Evolutionary conservation across 257 asterid genomes (phyloP).

Genomic region (Capsicum chinense): DNA sequence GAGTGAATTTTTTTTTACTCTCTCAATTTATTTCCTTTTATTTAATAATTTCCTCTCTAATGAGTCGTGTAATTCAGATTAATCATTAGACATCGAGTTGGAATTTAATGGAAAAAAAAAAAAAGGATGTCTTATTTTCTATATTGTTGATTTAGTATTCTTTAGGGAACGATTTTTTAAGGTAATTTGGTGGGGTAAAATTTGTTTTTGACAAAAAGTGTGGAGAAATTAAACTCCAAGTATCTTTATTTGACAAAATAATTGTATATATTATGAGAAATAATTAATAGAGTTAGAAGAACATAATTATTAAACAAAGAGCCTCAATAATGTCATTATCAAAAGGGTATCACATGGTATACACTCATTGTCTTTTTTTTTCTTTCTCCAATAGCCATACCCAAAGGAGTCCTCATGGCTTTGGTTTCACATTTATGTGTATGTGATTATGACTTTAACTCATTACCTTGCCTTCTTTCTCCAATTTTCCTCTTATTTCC

Average conservation of each 20-base stretch:
- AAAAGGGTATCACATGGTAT: constrained; percentile 57
- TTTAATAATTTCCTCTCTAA: no score
- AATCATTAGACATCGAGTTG: no score
- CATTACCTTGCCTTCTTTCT: not conserved
- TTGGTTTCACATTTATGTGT: constrained; percentile 40
- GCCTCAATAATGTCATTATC: constrained; percentile 52
- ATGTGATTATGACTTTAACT: constrained; percentile 34
- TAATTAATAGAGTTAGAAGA: constrained; percentile 36
- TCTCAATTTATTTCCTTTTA: no score
- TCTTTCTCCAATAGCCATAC: not conserved
- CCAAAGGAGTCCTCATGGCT: constrained; percentile 40
- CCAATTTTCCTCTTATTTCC: not conserved
- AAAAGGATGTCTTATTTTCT: no score
- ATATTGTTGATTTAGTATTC: no score
- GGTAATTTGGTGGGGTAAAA: no score
- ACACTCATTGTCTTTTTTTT: constrained; percentile 35
- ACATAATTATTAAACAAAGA: constrained; percentile 37
- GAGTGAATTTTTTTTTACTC: not conserved
- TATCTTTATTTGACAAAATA: constrained; percentile 32
- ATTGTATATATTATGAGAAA: constrained; percentile 15
- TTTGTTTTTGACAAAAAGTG: no score
- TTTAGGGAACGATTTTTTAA: no score
- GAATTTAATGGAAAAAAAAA: no score
- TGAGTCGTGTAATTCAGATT: no score
- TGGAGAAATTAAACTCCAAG: not conserved